These are phyloP conservation scores for Waltergamsia citrina DNA, from an alignment of 2,329 filamentous ascomycete genomes.

Conservation along the genomic window DNA sequence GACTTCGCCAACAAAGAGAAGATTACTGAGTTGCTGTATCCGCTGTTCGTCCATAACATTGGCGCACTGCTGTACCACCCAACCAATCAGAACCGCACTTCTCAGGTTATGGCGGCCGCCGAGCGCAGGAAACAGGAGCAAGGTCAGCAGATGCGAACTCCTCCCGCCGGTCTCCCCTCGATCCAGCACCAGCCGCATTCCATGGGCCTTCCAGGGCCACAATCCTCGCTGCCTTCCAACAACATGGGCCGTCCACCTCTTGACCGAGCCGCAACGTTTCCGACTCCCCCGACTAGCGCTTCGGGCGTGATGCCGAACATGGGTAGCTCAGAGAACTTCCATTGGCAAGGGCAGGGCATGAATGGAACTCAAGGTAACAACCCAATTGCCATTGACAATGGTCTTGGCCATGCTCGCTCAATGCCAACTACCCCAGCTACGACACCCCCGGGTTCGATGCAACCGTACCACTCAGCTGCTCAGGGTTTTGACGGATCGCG, in stretches of 20 bases:
- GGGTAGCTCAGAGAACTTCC: constrained; percentile 67
- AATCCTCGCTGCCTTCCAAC: constrained; percentile 52
- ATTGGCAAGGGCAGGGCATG: constrained; percentile 63
- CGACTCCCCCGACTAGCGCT: constrained; percentile 87
- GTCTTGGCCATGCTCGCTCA: constrained; percentile 68
- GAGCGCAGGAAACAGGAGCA: constrained; percentile 68
- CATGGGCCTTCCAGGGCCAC: constrained; percentile 52
- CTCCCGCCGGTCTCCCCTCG: constrained; percentile 49
- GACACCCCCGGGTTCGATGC: constrained; percentile 79
- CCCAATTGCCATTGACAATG: constrained; percentile 65
- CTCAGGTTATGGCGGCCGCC: constrained; percentile 78
- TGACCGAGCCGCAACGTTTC: constrained; percentile 85
- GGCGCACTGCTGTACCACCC: constrained; percentile 89
- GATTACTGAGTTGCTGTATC: constrained; percentile 91
- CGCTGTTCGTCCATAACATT: constrained; percentile 96
- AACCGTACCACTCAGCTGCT: constrained; percentile 59
- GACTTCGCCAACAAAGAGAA: constrained; percentile 99
- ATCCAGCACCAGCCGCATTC: constrained; percentile 47
- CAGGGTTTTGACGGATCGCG: constrained; percentile 70
- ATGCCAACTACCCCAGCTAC: constrained; percentile 88
- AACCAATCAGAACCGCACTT: constrained; percentile 73
- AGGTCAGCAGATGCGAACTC: constrained; percentile 42
- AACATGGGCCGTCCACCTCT: constrained; percentile 66
- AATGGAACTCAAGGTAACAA: constrained; percentile 53
- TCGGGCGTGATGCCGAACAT: constrained; percentile 72